Percentiles rank a stretch among this genome's conserved stretches.
Evolutionary conservation across 768 basidiomycete genomes (phyloP).

Genomic region (Rhizopogon vinicolor): DNA sequence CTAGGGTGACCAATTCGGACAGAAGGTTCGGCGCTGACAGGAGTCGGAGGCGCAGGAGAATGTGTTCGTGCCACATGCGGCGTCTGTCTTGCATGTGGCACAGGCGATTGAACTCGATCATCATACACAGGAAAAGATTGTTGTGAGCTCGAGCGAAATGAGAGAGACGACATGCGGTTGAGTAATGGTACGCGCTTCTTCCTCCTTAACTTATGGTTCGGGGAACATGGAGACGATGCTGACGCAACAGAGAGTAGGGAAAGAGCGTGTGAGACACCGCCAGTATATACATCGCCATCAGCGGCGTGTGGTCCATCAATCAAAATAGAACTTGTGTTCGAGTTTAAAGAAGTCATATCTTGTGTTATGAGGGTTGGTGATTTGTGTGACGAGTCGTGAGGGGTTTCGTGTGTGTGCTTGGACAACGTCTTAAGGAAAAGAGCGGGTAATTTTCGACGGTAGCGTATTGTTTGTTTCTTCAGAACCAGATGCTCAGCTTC

Average conservation of each 20-base stretch:
- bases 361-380: slow-evolving; percentile 4
- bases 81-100: slow-evolving; percentile 7
- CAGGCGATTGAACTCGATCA: slow-evolving; percentile 11
- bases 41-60: slow-evolving; percentile 16
- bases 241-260: slow-evolving; percentile 15
- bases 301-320: slow-evolving; percentile 18
- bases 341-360: slow-evolving; percentile 11
- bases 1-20: slow-evolving; percentile 46
- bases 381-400: neutral
- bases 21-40: slow-evolving; percentile 16
- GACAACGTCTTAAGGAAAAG: slow-evolving; percentile 15
- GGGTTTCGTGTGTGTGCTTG: slow-evolving; percentile 12
- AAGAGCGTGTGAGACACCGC: slow-evolving; percentile 8
- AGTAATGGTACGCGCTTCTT: slow-evolving; percentile 31
- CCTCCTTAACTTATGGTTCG: slow-evolving; percentile 34
- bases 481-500: slow-evolving; percentile 9
- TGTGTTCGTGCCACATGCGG: slow-evolving; percentile 13
- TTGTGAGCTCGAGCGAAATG: slow-evolving; percentile 14
- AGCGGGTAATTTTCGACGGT: slow-evolving; percentile 14
- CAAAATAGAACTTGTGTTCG: slow-evolving; percentile 12
- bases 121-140: slow-evolving; percentile 18
- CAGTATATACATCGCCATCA: slow-evolving; percentile 13
- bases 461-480: slow-evolving; percentile 12
- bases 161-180: slow-evolving; percentile 22
- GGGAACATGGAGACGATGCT: slow-evolving; percentile 20